Percentiles rank a stretch among this genome's conserved stretches.
Evolutionary conservation across 1,139 yeast genomes (phyloP).

Genomic region (Arxiozyma heterogenica): DNA sequence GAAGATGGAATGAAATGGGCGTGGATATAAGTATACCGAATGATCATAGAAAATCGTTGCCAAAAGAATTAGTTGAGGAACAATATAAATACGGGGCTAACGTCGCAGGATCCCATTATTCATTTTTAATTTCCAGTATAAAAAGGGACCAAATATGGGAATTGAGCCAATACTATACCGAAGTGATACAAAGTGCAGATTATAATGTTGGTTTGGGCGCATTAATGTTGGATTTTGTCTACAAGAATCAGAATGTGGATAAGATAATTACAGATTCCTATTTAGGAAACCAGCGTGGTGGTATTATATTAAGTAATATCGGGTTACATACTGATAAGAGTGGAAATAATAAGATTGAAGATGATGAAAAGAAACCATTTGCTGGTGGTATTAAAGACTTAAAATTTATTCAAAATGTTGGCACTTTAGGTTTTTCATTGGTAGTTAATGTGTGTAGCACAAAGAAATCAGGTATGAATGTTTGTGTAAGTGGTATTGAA

Average conservation of each 20-base stretch:
- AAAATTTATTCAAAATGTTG: slow-evolving; percentile 20
- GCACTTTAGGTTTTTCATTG: slow-evolving; percentile 18
- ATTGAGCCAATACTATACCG: slow-evolving; percentile 16
- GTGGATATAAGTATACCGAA: slow-evolving; percentile 21
- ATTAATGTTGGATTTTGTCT: slow-evolving; percentile 17
- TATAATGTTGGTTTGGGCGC: slow-evolving; percentile 18
- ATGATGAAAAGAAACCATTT: too few species aligned
- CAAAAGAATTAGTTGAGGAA: slow-evolving; percentile 12
- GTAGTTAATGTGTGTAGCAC: slow-evolving; percentile 19
- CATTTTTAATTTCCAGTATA: slow-evolving; percentile 18
- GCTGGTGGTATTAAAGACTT: slow-evolving; percentile 9
- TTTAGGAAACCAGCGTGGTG: slow-evolving; percentile 16
- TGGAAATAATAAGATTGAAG: neutral
- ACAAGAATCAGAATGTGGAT: slow-evolving; percentile 18
- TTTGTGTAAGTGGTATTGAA: slow-evolving; percentile 15
- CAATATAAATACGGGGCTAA: slow-evolving; percentile 21
- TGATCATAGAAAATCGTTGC: slow-evolving; percentile 15
- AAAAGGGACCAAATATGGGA: slow-evolving; percentile 15
- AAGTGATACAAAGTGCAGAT: slow-evolving; percentile 13
- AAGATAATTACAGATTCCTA: slow-evolving; percentile 14
- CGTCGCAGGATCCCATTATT: slow-evolving; percentile 22
- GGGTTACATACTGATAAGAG: slow-evolving; percentile 13
- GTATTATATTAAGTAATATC: slow-evolving; percentile 21
- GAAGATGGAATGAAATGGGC: slow-evolving; percentile 15
- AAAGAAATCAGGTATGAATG: slow-evolving; percentile 19